Base-by-base conservation (phyloP, 805 yeast genomes). In the Ogataea haglerorum region DNA sequence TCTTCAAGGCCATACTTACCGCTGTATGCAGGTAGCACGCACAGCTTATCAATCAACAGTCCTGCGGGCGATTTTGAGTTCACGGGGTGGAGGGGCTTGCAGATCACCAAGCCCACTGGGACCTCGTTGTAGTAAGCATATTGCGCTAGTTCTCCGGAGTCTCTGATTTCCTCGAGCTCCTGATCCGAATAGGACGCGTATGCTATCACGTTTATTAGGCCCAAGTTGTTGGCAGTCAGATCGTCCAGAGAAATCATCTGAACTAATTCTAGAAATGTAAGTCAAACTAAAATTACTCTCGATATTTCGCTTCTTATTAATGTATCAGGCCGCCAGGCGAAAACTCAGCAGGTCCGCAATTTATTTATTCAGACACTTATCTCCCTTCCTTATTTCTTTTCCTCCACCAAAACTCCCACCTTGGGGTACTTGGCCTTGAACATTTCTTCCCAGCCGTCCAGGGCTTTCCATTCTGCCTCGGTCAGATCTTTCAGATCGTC, bases 381-480 rank as follows among this genome's bases (percentile, higher is more conserved):
- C 21, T 38, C 5, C 6, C 2, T 30, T 18, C 13, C n/a, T 22
- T 27, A 14, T 19, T 14, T 9, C 19, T 40, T 42, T 25, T 66
- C 77, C 8, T 73, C 63, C 7, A 77, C 75, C 34, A 89, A 69
- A 23, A 75, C 72, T 2, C 99, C 99, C 28, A 89, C 85, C 16
- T 78, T 69, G 2, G 85, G 80, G 58, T 93, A 93, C 68, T 93
- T 93, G 52, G 75, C 76, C 38, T 72, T 79, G 57, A 93, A 91
- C 62, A 83, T 88, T 28, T 73, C 77, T 47, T 78, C 87, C 99
- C 99, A 93, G 33, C 82, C 85, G 47, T 84, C 76, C 52, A 95
- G 68, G 4, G 91, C 73, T 41, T 78, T 82, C 30, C 51, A 49
- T 52, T 93, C 96, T 8, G 70, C 72, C 6, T 64, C 67, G 0